A percentile compares a stretch with the other conserved stretches of the same genome.
Conservation (phyloP, 2,329 filamentous ascomycete genomes). For the Colletotrichum spaethianum region DNA sequence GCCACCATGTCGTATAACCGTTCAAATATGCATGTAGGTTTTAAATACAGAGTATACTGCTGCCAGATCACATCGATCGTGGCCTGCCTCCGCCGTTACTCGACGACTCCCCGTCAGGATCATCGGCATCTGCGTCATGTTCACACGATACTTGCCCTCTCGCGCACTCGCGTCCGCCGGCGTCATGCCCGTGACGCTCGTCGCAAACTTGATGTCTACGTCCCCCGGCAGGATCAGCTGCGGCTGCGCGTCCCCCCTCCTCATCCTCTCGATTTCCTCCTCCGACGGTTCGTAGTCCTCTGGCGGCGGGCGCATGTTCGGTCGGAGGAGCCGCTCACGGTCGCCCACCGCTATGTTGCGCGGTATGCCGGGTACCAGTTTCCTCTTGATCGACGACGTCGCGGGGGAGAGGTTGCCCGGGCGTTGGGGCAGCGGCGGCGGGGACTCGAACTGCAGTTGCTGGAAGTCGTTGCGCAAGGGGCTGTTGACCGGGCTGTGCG, state of each 20-base stretch:
- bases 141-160: constrained; percentile 35
- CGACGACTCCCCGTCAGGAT: constrained; percentile 1
- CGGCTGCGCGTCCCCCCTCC: constrained; percentile 45
- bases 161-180: constrained; percentile 26
- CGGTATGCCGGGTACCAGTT: constrained; percentile 23
- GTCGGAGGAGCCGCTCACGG: constrained; percentile 20
- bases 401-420: background rate
- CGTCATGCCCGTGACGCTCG: constrained; percentile 37
- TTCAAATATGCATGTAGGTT: background rate
- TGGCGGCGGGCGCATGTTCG: constrained; percentile 39
- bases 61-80: constrained; percentile 3
- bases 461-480: background rate
- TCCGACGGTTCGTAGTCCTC: constrained; percentile 43
- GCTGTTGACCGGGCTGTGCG: background rate
- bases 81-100: background rate
- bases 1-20: background rate
- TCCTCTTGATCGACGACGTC: constrained; percentile 13
- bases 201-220: constrained; percentile 40
- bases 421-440: constrained; percentile 14
- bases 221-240: constrained; percentile 42
- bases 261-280: constrained; percentile 43
- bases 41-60: too few relatives aligned
- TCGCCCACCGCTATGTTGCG: background rate
- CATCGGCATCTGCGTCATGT: background rate
- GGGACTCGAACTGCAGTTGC: background rate